A percentile compares a stretch with the other conserved stretches of the same genome.
phyloP scores from a whole-genome alignment of 129 eudicot species.

The Helichrysum umbraculigerum region DNA sequence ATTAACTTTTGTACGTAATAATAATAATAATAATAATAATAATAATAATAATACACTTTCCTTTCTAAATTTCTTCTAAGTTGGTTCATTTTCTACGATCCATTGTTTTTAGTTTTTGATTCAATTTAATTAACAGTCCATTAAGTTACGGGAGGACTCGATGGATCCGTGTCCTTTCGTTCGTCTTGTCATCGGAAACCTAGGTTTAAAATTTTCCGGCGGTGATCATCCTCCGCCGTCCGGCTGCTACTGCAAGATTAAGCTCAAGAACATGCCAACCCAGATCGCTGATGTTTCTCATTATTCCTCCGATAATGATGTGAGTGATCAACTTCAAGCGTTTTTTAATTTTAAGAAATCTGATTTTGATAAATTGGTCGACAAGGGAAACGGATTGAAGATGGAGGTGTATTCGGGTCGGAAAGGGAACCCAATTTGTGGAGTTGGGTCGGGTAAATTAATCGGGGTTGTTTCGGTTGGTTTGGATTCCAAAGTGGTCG shows the following conservation, averaged over 20 bases:
- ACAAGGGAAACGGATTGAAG: conserved; percentile 37
- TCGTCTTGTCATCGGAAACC: conserved; percentile 47
- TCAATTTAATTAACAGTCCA: background rate
- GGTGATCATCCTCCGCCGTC: conserved; percentile 19
- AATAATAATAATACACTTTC: conserved; percentile 12
- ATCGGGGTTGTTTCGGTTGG: conserved; percentile 45
- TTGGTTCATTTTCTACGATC: background rate
- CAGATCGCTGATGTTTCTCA: conserved; percentile 45
- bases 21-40: too few relatives aligned
- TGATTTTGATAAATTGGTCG: conserved; percentile 48
- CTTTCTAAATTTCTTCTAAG: conserved; percentile 12
- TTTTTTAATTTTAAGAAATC: conserved; percentile 51
- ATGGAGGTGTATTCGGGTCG: conserved; percentile 43
- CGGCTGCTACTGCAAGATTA: conserved; percentile 59
- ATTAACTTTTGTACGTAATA: background rate
- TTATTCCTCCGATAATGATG: conserved; percentile 19
- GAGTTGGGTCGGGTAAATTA: conserved; percentile 53
- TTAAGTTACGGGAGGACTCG: conserved; percentile 13
- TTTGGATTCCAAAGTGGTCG: conserved; percentile 42
- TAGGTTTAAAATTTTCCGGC: conserved; percentile 35
- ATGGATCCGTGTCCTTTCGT: conserved; percentile 89
- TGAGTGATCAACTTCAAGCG: conserved; percentile 42
- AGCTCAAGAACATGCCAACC: conserved; percentile 50
- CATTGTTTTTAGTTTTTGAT: background rate
- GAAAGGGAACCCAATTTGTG: conserved; percentile 33